Percentiles rank a stretch among this genome's conserved stretches.
These are phyloP conservation scores for Amanita thiersii DNA, from an alignment of 768 basidiomycete genomes.

Conservation along the genomic window DNA sequence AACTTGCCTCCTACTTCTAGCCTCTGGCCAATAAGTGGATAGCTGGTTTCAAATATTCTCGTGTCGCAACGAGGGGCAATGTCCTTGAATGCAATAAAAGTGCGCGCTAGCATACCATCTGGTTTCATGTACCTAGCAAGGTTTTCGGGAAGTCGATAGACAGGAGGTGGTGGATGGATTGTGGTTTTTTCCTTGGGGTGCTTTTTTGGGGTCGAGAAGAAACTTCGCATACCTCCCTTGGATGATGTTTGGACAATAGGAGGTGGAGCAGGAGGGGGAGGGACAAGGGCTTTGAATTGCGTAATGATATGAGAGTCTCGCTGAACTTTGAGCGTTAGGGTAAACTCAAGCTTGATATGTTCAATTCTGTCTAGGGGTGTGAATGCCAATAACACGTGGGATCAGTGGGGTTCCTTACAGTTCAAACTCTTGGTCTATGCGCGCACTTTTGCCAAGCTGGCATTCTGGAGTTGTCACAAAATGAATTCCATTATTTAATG, in stretches of 20 bases:
- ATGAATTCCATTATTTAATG: conserved; percentile 94
- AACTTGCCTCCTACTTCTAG: conserved; percentile 47
- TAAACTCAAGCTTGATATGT: conserved; percentile 93
- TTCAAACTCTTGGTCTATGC: conserved; percentile 86
- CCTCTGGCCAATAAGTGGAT: conserved; percentile 74
- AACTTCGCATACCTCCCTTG: conserved; percentile 63
- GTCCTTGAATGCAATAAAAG: conserved; percentile 86
- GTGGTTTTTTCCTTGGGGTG: conserved; percentile 37
- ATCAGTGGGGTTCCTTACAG: conserved; percentile 44
- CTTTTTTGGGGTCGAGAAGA: conserved; percentile 73
- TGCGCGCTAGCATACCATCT: conserved; percentile 83
- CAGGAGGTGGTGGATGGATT: conserved; percentile 25
- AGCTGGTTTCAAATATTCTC: conserved; percentile 74
- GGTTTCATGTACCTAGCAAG: conserved; percentile 77
- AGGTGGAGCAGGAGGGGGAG: conserved; percentile 34
- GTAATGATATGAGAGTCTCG: conserved; percentile 79
- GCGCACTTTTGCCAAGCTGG: conserved; percentile 45
- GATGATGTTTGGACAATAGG: conserved; percentile 41
- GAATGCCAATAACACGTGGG: background rate
- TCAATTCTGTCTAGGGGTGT: conserved; percentile 59
- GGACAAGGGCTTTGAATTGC: conserved; percentile 60
- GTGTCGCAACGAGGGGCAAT: conserved; percentile 79
- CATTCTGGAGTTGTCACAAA: conserved; percentile 86
- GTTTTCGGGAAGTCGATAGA: conserved; percentile 55
- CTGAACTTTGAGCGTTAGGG: conserved; percentile 79